These are phyloP conservation scores for Botryotinia globosa DNA, from an alignment of 2,329 filamentous ascomycete genomes.

Conservation along the genomic window DNA sequence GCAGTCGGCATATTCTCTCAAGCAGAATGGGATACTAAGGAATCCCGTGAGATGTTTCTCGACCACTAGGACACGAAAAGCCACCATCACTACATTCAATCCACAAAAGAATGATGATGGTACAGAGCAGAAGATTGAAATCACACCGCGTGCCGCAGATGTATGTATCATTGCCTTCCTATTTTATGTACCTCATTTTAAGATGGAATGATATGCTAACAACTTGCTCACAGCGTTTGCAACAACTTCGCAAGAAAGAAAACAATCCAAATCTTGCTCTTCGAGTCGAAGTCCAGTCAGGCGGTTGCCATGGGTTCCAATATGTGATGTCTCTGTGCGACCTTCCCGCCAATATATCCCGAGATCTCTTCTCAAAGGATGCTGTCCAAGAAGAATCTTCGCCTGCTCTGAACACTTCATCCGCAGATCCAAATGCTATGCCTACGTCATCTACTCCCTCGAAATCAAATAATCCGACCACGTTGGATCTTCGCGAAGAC, in stretches of 20 bases:
- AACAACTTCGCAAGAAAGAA: constrained; percentile 58
- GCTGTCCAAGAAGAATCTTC: constrained; percentile 22
- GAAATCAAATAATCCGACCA: background rate
- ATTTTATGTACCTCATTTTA: too few species aligned
- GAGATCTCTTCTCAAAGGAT: constrained; percentile 4
- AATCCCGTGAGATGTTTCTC: constrained; percentile 25
- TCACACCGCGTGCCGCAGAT: constrained; percentile 78
- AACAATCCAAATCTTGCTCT: constrained; percentile 77
- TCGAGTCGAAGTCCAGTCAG: constrained; percentile 88
- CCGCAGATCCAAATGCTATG: constrained; percentile 27
- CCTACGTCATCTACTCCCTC: constrained; percentile 2
- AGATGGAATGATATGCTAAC: background rate
- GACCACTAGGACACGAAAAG: constrained; percentile 14
- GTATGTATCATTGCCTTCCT: constrained; percentile 45
- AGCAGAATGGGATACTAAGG: background rate
- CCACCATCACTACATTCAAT: constrained; percentile 54
- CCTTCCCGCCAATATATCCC: constrained; percentile 44
- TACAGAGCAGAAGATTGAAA: constrained; percentile 77
- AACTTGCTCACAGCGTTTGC: constrained; percentile 30
- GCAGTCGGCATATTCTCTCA: background rate
- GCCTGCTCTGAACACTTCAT: constrained; percentile 25
- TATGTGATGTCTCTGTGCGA: constrained; percentile 87
- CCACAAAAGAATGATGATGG: constrained; percentile 79
- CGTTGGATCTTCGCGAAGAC: constrained; percentile 59
- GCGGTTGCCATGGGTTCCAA: constrained; percentile 97